Evolutionary conservation across 169 alveolate species (phyloP).

Genomic region (Eimeria tenella): DNA sequence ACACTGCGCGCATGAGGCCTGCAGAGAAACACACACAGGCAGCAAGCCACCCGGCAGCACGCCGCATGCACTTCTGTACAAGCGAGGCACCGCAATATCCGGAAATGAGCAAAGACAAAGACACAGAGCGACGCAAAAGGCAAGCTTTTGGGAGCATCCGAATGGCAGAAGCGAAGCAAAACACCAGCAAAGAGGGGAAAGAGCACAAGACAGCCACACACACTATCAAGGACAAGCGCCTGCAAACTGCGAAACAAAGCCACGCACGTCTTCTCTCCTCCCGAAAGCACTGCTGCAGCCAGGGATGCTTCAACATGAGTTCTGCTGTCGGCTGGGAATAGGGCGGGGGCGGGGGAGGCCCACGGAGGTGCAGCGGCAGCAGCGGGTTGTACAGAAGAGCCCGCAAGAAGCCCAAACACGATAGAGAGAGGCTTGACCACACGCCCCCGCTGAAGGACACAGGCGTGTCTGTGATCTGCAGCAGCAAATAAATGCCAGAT

Average conservation of each 20-base stretch:
- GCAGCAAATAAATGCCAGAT: background rate
- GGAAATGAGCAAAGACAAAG: background rate
- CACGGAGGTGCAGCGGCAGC: conserved; percentile 62
- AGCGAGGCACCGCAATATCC: background rate
- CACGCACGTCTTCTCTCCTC: conserved; percentile 41
- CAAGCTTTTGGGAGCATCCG: no score
- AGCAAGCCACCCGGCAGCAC: background rate
- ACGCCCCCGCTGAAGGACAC: conserved; percentile 52
- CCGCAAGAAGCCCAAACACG: conserved; percentile 80
- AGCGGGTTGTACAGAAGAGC: conserved; percentile 80
- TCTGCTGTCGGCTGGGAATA: conserved; percentile 57
- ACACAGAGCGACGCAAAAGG: background rate
- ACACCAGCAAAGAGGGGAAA: background rate
- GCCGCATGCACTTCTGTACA: no score
- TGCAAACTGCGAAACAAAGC: no score
- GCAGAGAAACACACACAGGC: background rate
- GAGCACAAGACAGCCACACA: background rate
- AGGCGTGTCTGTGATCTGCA: conserved; percentile 52
- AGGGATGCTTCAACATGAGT: conserved; percentile 54
- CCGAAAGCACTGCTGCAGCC: conserved; percentile 49
- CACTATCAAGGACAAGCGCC: no score
- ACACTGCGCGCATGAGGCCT: conserved; percentile 52
- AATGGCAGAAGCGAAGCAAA: background rate
- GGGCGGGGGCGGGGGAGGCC: conserved; percentile 69
- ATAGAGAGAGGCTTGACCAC: conserved; percentile 65